A percentile compares a stretch with the other conserved stretches of the same genome.
Conservation (phyloP, 2,329 filamentous ascomycete species). For the Emericellopsis cladophorae region DNA sequence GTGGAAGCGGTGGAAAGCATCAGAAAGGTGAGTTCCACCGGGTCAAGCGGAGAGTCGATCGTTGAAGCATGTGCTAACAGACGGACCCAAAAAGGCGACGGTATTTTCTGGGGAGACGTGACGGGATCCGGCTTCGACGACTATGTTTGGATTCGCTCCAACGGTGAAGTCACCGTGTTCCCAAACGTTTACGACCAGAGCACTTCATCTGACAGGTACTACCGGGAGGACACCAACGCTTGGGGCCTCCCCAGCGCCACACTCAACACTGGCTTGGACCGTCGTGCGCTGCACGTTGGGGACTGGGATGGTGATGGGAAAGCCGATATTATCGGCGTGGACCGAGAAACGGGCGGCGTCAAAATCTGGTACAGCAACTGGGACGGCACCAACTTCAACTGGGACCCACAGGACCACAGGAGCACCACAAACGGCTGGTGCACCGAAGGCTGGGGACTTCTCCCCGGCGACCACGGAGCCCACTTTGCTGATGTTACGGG, state of each 20-base stretch:
- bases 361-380: slow-evolving; percentile 13
- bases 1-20: neutral
- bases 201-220: neutral
- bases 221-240: neutral
- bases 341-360: slow-evolving; percentile 11
- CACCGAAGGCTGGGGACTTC: slow-evolving; percentile 10
- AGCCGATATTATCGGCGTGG: slow-evolving; percentile 18
- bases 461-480: slow-evolving; percentile 13
- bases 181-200: slow-evolving; percentile 2
- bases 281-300: slow-evolving; percentile 16
- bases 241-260: neutral
- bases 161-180: slow-evolving; percentile 3
- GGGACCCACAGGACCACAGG: slow-evolving; percentile 2
- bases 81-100: slow-evolving; percentile 1
- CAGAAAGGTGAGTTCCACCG: neutral
- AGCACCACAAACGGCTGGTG: slow-evolving; percentile 13
- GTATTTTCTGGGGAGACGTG: slow-evolving; percentile 1
- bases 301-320: slow-evolving; percentile 24
- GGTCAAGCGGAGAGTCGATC: neutral
- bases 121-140: slow-evolving; percentile 4
- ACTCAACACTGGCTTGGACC: slow-evolving; percentile 6
- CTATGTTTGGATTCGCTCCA: slow-evolving; percentile 7
- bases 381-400: slow-evolving; percentile 2
- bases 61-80: neutral
- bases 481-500: slow-evolving; percentile 18